Base-by-base conservation (phyloP, 2,329 filamentous ascomycete species). In the Sporothrix globosa region DNA sequence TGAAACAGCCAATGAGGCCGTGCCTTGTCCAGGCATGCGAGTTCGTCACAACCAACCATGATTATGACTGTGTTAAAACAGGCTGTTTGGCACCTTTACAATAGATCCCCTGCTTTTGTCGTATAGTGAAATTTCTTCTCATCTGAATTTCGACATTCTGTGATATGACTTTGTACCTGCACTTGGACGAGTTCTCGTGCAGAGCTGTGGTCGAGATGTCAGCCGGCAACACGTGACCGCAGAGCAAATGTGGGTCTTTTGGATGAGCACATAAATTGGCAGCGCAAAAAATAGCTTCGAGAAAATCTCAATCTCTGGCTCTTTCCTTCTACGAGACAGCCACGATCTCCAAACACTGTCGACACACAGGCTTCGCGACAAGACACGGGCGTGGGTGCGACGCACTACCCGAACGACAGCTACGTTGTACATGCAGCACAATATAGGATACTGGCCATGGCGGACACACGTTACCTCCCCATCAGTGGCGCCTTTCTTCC, bases 221-320 rank as follows among this genome's bases (percentile, higher is more conserved):
- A 48, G 14, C 21, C 14, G 10, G 17, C 13, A 39, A 13, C 3
- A 7, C 24, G n/a, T 21, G 3, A 17, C 6, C 4, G 10, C 53
- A 1, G 21, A 27, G 54, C 61, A 24, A 46, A 30, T 63, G 61
- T 69, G 68, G 68, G 58, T 2, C 68, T 21, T 0, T 10, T 4
- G 21, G n/a, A 65, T 5, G 41, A 21, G 54, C 13, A 50, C 52
- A 67, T 70, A 70, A 70, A 70, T 70, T 67, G 50, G n/a, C 69
- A 60, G 46, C 46, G 19, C 41, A 19, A 66, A 52, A 66, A 52
- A 39, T 21, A 66, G 60, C 41, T 50, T 41, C 60, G 50, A n/a
- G 19, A 52, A 69, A 69, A 69, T 61, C 67, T 69, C 56, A 56
- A 44, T 41, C 52, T 24, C 21, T 30, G n/a, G n/a, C 39, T 14